Percentiles rank a stretch among this genome's conserved stretches.
These are phyloP conservation scores for Alternaria novae-zelandiae DNA, from an alignment of 2,329 filamentous ascomycete species.

Conservation along the genomic window DNA sequence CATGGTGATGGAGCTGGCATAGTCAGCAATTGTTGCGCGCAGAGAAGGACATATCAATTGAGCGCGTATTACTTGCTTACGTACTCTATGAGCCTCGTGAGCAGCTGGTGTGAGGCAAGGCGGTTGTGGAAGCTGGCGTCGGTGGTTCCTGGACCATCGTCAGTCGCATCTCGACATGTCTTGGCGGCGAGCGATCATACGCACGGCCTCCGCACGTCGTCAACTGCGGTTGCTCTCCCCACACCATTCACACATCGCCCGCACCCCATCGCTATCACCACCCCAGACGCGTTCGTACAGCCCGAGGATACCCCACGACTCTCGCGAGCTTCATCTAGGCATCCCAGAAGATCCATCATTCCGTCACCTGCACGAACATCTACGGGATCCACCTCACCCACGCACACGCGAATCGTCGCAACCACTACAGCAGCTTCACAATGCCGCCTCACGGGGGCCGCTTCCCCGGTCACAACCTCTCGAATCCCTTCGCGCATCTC, in stretches of 20 bases:
- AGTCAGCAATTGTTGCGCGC: conserved; percentile 21
- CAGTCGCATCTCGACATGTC: conserved; percentile 16
- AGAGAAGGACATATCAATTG: conserved; percentile 1
- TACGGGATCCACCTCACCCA: neutral
- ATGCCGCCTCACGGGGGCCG: conserved; percentile 67
- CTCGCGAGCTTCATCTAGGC: neutral
- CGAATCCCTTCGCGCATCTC: conserved; percentile 65
- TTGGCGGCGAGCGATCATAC: conserved; percentile 20
- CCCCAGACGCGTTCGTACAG: neutral
- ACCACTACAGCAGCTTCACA: conserved; percentile 25
- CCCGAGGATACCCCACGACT: neutral
- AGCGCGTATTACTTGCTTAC: neutral
- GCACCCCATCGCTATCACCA: conserved; percentile 1
- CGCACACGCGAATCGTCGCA: conserved; percentile 23
- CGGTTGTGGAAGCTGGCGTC: conserved; percentile 26
- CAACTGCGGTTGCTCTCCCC: conserved; percentile 7
- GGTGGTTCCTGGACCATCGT: conserved; percentile 23
- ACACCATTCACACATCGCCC: conserved; percentile 5
- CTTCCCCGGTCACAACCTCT: conserved; percentile 64
- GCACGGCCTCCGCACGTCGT: conserved; percentile 11
- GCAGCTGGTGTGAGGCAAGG: conserved; percentile 22
- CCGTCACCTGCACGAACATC: neutral
- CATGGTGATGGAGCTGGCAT: conserved; percentile 50
- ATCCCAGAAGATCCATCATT: neutral
- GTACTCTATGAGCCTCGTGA: conserved; percentile 36